Evolutionary conservation across 179 eudicot genomes (phyloP).

Genomic region (Actinidia polygama): DNA sequence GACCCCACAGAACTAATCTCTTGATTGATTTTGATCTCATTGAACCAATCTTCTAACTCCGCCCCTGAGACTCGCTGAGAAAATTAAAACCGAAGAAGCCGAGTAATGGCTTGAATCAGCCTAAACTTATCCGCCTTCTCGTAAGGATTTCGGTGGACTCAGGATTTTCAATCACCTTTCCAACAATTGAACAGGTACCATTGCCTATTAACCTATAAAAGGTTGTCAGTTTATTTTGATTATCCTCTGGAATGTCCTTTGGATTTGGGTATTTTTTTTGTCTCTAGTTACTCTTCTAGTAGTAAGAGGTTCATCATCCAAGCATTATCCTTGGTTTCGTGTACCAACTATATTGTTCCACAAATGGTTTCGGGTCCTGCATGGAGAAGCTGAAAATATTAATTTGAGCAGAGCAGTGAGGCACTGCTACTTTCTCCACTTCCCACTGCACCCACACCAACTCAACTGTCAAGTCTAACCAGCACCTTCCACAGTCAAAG

Average conservation of each 20-base stretch:
- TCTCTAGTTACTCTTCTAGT: conserved; percentile 36
- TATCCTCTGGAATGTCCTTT: conserved; percentile 29
- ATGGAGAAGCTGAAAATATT: conserved; percentile 45
- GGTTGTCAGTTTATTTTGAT: conserved; percentile 28
- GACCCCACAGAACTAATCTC: no score
- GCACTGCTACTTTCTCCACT: conserved; percentile 46
- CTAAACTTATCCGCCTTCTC: no score
- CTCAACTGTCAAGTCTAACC: no score
- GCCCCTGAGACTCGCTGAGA: no score
- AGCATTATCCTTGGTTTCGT: conserved; percentile 38
- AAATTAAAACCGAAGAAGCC: no score
- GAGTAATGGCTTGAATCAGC: no score
- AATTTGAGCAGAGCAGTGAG: conserved; percentile 53
- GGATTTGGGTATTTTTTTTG: conserved; percentile 39
- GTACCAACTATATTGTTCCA: conserved; percentile 16
- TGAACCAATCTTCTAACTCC: no score
- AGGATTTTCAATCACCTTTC: conserved; percentile 22
- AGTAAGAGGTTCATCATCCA: conserved; percentile 32
- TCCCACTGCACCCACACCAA: no score
- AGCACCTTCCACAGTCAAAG: no score
- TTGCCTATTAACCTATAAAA: conserved; percentile 22
- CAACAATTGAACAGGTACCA: conserved; percentile 44
- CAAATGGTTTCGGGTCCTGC: conserved; percentile 35
- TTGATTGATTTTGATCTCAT: no score
- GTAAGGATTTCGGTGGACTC: no score